Evolutionary conservation across 345 rosid species (phyloP).

Genomic region (Diplotaxis tenuifolia): DNA sequence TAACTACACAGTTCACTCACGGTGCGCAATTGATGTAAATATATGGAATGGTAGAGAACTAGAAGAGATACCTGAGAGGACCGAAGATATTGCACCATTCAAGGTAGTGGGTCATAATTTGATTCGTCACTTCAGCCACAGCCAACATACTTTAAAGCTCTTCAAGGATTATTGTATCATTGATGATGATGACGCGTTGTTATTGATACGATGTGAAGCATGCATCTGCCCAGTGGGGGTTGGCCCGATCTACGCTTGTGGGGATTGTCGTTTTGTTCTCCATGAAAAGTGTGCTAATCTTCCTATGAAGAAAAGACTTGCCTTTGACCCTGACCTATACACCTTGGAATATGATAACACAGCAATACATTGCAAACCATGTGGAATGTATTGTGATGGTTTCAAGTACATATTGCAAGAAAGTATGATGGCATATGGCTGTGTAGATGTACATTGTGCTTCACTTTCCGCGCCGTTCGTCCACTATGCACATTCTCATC

Average conservation of each 20-base stretch:
- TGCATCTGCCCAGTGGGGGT: neutral
- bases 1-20: neutral
- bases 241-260: neutral
- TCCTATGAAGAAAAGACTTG: neutral
- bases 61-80: neutral
- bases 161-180: too few relatives aligned
- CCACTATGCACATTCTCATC: conserved; percentile 4
- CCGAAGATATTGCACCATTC: neutral
- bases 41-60: neutral
- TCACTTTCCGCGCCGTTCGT: neutral
- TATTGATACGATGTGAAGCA: neutral
- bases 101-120: neutral
- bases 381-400: neutral
- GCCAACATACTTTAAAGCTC: neutral
- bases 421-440: neutral
- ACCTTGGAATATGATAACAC: neutral
- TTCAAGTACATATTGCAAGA: neutral
- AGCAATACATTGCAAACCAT: neutral
- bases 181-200: too few relatives aligned
- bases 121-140: neutral
- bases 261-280: neutral
- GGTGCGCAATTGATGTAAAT: neutral
- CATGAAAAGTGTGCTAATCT: conserved; percentile 12
- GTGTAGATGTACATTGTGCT: neutral
- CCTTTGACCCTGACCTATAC: neutral